Evolutionary conservation across 805 yeast genomes (phyloP), one percentile per base, ranked within the genome.

Genomic region (Cyberlindnera saturnus): DNA sequence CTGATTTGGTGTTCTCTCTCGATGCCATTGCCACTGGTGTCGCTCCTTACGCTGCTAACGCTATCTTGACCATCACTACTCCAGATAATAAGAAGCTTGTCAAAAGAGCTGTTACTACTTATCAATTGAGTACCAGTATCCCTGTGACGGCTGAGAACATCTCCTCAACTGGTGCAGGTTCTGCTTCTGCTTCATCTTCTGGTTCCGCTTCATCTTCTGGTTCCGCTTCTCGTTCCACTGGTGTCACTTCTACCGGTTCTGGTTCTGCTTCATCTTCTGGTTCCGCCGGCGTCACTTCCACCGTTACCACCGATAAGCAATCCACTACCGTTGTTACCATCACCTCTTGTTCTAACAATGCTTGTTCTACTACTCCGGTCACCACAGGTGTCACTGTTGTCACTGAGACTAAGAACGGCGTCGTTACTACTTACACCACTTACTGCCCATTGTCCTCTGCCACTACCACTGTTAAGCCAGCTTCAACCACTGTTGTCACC

Each of bases 321-420:
- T 44, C 41, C 39, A 44, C 47, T 17, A 44, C 47, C 10, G 36
- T 39, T 14, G 31, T 43, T 17, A 44, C 47, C 18, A 18, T 43
- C 38, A 43, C 46, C 20, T 39, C 42, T 23, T 43, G 46, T 38
- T 38, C 50, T 46, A 42, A 39, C 37, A n/a, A 43, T 20, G 42
- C 34, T 30, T 43, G 46, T 19, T 36, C 52, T 28, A 32, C 23
- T 28, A 28, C 41, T n/a, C 39, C 43, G 19, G 47, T 45, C 36
- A 48, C 62, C 44, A 63, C 69, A 42, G 51, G 57, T 38, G 54
- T 51, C 44, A 48, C 56, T 30, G 52, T 45, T 33, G 60, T 62
- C 36, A 60, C 62, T 38, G 52, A 49, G 42, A 67, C 73, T 32
- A 48, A 56, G 32, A 17, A 39, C 17, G 55, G 55, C 44, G 47